Percentiles rank a stretch among this genome's conserved stretches.
phyloP scores from a whole-genome alignment of 495 filamentous ascomycete genomes.

The Pyronema omphalodes region DNA sequence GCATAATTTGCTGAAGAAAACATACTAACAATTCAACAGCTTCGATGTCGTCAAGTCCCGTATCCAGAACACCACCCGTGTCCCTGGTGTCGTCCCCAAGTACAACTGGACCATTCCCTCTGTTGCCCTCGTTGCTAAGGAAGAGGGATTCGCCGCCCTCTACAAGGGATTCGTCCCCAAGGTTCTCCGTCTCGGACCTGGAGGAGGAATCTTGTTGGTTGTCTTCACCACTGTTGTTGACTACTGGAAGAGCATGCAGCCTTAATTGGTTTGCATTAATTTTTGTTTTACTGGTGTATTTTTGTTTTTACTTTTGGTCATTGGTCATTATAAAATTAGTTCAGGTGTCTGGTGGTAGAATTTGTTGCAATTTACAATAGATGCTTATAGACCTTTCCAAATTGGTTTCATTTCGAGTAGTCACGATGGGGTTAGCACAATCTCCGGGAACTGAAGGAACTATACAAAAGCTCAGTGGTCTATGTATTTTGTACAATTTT shows the following conservation, averaged over 20 bases:
- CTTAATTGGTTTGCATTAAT: neutral
- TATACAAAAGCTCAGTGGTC: no score
- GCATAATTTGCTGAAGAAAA: neutral
- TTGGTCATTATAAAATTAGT: neutral
- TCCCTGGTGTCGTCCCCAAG: slow-evolving; percentile 63
- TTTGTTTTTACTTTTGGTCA: no score
- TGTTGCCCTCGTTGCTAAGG: slow-evolving; percentile 65
- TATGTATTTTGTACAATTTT: no score
- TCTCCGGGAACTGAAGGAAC: no score
- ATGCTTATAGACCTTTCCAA: neutral
- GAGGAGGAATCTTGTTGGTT: slow-evolving; percentile 79
- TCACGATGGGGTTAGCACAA: no score
- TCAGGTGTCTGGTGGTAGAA: neutral
- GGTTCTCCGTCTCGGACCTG: slow-evolving; percentile 72
- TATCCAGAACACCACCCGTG: slow-evolving; percentile 78
- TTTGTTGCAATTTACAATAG: neutral
- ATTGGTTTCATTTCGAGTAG: no score
- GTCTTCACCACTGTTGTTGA: slow-evolving; percentile 91
- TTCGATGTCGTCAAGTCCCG: slow-evolving; percentile 96
- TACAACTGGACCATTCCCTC: slow-evolving; percentile 97
- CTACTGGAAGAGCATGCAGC: slow-evolving; percentile 47
- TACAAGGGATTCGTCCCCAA: slow-evolving; percentile 98
- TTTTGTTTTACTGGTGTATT: neutral
- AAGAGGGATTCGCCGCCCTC: slow-evolving; percentile 79
- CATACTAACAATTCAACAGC: slow-evolving; percentile 6